Percentiles rank a stretch among this genome's conserved stretches.
Evolutionary conservation across 169 alveolate genomes (phyloP).

Genomic region (Plasmodium vinckei): DNA sequence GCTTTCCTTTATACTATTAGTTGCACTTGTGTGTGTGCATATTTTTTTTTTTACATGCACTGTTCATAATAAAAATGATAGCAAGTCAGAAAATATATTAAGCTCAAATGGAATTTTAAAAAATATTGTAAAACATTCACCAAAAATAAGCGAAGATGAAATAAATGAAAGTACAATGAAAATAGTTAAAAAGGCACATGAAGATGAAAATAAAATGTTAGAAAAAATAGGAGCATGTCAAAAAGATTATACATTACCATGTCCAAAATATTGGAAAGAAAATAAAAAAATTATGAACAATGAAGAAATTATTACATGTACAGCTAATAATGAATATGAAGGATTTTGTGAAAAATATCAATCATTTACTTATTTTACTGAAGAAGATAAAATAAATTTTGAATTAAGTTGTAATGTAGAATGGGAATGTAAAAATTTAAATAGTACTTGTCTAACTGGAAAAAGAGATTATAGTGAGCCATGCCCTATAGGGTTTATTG

Average conservation of each 20-base stretch:
- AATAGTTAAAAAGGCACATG: slow-evolving; percentile 62
- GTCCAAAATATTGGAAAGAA: slow-evolving; percentile 73
- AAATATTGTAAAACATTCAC: slow-evolving; percentile 60
- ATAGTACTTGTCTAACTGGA: slow-evolving; percentile 10
- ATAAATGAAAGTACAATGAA: slow-evolving; percentile 59
- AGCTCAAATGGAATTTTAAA: slow-evolving; percentile 66
- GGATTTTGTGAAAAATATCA: slow-evolving; percentile 69
- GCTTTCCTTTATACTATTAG: neutral
- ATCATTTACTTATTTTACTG: slow-evolving; percentile 57
- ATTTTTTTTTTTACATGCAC: slow-evolving; percentile 3
- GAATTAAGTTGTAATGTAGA: slow-evolving; percentile 75
- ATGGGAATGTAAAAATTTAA: slow-evolving; percentile 59
- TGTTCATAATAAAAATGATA: slow-evolving; percentile 15
- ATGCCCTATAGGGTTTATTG: slow-evolving; percentile 70
- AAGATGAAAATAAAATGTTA: slow-evolving; percentile 51
- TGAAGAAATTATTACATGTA: slow-evolving; percentile 30
- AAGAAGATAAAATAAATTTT: slow-evolving; percentile 50
- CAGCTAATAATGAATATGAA: slow-evolving; percentile 47
- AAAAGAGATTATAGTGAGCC: slow-evolving; percentile 65
- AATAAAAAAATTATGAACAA: slow-evolving; percentile 11
- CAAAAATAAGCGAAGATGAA: slow-evolving; percentile 53
- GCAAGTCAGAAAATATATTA: slow-evolving; percentile 17
- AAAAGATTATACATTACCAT: slow-evolving; percentile 75
- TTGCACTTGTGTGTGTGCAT: neutral
- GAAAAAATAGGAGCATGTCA: slow-evolving; percentile 38